Evolutionary conservation across 441 rosid species (phyloP), one percentile per base, ranked within the genome.

Genomic region (Populus trichocarpa): DNA sequence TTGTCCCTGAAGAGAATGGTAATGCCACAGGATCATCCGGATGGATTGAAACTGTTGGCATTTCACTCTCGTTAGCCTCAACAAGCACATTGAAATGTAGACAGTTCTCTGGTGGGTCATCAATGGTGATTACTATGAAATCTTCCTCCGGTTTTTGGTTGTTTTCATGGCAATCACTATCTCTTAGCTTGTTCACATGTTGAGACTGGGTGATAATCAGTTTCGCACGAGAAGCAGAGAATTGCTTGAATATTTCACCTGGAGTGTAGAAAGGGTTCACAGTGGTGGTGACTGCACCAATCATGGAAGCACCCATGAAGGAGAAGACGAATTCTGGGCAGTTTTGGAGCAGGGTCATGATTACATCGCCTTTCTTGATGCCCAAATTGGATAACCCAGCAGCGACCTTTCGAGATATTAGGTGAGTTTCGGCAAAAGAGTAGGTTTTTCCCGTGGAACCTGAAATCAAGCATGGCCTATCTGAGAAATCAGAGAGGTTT

Each of bases 1-100:
- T 93, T 8, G 99, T 95, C 12, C 99, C 99, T 0, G 99, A 95
- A 3, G 99, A 95, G 83, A 89, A 95, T 0, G 97, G 97, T 18
- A 95, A 81, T 1, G 96, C 97, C 5, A 90, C 98, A 0, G 93
- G 87, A 30, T 91, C 93, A 2, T 93, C 93, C 0, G 92, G 86
- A 33, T 77, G 35, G 18, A 87, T 83, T 87, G 85, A 23, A 3
- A 38, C 64, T 3, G 25, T 25, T 2, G 86, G 75, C 26, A 75
- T 69, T 3, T 77, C 80, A 0, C 71, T 66, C 80, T 90, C 90
- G 26, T 80, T 80, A 7, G 87, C 85, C 63, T 84, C 87, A 1
- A 84, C 74, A 42, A 93, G 81, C 6, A 80, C 82, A 0, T 89
- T 77, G 86, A 93, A 95, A 59, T 89, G 90, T 14, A 90, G 75